Conservation (phyloP, 192 early-diverging fungal species). For the Gaertneriomyces semiglobifer region DNA sequence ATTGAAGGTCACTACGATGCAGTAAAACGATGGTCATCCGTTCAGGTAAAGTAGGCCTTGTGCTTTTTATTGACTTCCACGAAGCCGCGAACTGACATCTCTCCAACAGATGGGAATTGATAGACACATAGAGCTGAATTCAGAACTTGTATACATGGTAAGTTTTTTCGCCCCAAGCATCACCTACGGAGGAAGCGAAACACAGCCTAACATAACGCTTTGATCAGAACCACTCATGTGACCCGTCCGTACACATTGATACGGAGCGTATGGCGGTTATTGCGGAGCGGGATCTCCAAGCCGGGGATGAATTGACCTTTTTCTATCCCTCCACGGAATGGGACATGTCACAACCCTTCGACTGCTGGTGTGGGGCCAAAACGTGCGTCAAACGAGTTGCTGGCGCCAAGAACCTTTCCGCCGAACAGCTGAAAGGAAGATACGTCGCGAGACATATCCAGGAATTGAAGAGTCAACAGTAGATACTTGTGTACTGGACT, state of each 20-base stretch:
- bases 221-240: constrained; percentile 42
- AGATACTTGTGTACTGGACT: too few species aligned
- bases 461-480: background rate
- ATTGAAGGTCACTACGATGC: constrained; percentile 21
- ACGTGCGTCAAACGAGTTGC: constrained; percentile 30
- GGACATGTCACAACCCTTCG: constrained; percentile 48
- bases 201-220: background rate
- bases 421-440: background rate
- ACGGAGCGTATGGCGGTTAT: constrained; percentile 18
- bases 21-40: constrained; percentile 14
- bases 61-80: too few species aligned
- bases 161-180: background rate
- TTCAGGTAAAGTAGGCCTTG: too few species aligned
- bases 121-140: constrained; percentile 40
- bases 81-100: too few species aligned
- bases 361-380: constrained; percentile 45
- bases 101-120: background rate
- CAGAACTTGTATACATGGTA: constrained; percentile 37
- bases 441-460: constrained; percentile 25
- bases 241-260: constrained; percentile 34
- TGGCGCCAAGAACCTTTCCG: constrained; percentile 28
- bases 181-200: background rate
- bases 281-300: constrained; percentile 29
- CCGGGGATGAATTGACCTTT: constrained; percentile 45
- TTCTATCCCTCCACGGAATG: constrained; percentile 51